Conservation (phyloP, 2,329 filamentous ascomycete genomes). For the Colletotrichum tofieldiae region DNA sequence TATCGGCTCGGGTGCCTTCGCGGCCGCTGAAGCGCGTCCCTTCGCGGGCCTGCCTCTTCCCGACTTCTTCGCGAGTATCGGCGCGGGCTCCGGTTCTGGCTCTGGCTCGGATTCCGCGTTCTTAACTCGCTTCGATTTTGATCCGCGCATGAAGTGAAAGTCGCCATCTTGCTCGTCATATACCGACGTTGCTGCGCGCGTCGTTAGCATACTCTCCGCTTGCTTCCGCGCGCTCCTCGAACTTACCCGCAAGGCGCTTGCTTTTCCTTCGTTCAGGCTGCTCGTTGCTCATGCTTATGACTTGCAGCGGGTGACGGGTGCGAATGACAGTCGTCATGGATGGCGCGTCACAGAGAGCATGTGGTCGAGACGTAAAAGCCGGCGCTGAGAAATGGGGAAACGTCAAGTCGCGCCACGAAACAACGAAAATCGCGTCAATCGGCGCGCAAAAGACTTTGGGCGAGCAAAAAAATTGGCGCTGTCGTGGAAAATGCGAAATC, state of each 20-base stretch:
- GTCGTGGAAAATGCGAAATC: neutral
- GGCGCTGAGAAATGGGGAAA: constrained; percentile 1
- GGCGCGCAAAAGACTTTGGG: constrained; percentile 6
- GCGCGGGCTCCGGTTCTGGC: constrained; percentile 51
- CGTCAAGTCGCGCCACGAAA: constrained; percentile 24
- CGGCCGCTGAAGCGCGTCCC: constrained; percentile 52
- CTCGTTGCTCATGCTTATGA: constrained; percentile 79
- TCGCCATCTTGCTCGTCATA: constrained; percentile 82
- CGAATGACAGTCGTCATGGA: constrained; percentile 81
- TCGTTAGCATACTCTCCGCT: constrained; percentile 78
- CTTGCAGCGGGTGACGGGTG: constrained; percentile 75
- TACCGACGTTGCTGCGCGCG: constrained; percentile 52
- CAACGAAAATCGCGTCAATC: constrained; percentile 34
- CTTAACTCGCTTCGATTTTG: constrained; percentile 78
- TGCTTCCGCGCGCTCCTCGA: constrained; percentile 10
- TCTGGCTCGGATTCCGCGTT: constrained; percentile 64
- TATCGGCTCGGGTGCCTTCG: constrained; percentile 48
- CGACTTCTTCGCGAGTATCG: constrained; percentile 55
- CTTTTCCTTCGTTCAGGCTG: constrained; percentile 73
- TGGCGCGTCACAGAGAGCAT: constrained; percentile 55
- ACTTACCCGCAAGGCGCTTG: constrained; percentile 76
- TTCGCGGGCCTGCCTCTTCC: constrained; percentile 59
- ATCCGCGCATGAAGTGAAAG: constrained; percentile 80
- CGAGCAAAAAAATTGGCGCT: too few relatives aligned
- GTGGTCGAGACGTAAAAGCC: constrained; percentile 26